phyloP scores from a whole-genome alignment of 2,329 filamentous ascomycete species.

The Phaeosphaeria sp. region DNA sequence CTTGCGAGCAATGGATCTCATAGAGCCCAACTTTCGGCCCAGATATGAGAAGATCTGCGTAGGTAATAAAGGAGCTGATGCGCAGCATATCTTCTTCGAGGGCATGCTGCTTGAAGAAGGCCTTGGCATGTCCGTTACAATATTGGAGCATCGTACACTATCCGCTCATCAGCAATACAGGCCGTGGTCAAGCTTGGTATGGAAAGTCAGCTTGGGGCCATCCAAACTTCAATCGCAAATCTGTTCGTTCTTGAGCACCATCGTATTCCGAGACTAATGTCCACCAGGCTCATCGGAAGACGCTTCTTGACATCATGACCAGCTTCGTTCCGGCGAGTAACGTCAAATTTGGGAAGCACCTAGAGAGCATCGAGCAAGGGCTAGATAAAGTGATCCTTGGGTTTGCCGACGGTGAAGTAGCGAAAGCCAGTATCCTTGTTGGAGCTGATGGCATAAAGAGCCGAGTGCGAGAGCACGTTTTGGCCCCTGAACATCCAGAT shows the following conservation, averaged over 20 bases:
- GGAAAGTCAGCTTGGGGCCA: conserved; percentile 6
- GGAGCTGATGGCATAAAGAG: conserved; percentile 57
- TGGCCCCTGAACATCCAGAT: conserved; percentile 17
- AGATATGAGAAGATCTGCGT: conserved; percentile 49
- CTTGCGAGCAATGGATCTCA: conserved; percentile 50
- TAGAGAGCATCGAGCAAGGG: conserved; percentile 37
- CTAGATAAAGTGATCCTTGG: conserved; percentile 46
- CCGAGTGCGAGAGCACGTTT: conserved; percentile 22
- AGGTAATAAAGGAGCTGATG: conserved; percentile 46
- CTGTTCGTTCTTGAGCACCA: conserved; percentile 1
- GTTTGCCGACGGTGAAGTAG: conserved; percentile 46
- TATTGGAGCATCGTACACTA: background rate
- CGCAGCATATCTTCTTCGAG: conserved; percentile 51
- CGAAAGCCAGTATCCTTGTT: conserved; percentile 49
- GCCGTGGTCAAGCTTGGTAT: conserved; percentile 10
- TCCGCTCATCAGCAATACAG: background rate
- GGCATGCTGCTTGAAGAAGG: conserved; percentile 49
- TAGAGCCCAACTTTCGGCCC: conserved; percentile 46
- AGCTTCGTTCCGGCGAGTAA: conserved; percentile 46
- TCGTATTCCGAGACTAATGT: background rate
- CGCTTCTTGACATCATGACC: conserved; percentile 54
- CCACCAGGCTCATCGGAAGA: conserved; percentile 48
- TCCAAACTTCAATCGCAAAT: conserved; percentile 10
- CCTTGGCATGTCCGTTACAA: conserved; percentile 32
- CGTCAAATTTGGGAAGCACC: conserved; percentile 33